Percentiles rank a stretch among this genome's conserved stretches.
Conservation (phyloP, 345 rosid species). For the Ceriops zippeliana region DNA sequence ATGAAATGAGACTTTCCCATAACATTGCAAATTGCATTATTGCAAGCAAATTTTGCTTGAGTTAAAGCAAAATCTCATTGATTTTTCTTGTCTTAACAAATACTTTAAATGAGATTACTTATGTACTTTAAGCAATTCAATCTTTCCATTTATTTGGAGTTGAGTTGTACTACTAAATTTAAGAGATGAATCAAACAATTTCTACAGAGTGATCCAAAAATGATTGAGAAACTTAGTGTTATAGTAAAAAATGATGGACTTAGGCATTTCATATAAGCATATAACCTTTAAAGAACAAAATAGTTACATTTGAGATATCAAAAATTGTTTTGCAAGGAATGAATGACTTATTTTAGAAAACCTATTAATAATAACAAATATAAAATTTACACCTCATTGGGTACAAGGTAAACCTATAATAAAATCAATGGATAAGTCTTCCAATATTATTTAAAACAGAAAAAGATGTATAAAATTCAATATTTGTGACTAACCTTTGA, state of each 20-base stretch:
- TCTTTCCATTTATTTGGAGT: not conserved
- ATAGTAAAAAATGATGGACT: not conserved
- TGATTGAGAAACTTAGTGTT: not conserved
- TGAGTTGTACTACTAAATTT: not conserved
- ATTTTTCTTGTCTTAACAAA: not conserved
- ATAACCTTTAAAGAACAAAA: not conserved
- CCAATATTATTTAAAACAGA: too few relatives aligned
- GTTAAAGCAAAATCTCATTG: not conserved
- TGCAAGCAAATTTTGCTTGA: conserved; percentile 8
- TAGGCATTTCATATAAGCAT: not conserved
- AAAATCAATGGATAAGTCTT: too few relatives aligned
- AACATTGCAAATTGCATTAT: not conserved
- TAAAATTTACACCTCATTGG: not conserved
- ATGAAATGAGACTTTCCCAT: too few relatives aligned
- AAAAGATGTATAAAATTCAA: too few relatives aligned
- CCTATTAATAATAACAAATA: not conserved
- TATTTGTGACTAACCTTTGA: too few relatives aligned
- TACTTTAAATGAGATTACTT: not conserved
- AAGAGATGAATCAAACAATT: too few relatives aligned
- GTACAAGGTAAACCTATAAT: too few relatives aligned
- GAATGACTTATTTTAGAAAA: not conserved
- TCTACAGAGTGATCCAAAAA: not conserved
- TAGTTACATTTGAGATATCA: not conserved
- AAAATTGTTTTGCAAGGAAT: not conserved
- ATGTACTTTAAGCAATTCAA: not conserved